A percentile compares a stretch with the other conserved stretches of the same genome.
Conservation (phyloP, 129 eudicot species). For the Saussurea involucrata region DNA sequence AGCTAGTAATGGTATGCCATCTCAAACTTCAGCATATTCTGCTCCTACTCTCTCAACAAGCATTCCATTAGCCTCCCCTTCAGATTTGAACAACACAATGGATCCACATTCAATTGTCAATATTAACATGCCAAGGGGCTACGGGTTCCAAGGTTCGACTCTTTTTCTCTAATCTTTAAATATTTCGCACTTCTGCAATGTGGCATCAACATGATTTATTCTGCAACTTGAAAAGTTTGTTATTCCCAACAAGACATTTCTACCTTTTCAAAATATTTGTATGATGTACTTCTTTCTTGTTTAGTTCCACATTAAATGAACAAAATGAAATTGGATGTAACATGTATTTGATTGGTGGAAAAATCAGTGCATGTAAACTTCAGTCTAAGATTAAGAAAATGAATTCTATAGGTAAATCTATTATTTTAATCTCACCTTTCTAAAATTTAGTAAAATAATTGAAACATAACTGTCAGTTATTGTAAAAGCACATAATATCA, state of each 20-base stretch:
- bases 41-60: constrained; percentile 49
- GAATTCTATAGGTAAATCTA: background rate
- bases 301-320: no score
- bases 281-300: no score
- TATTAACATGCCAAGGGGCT: constrained; percentile 34
- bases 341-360: no score
- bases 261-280: no score
- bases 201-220: background rate
- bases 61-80: constrained; percentile 39
- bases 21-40: constrained; percentile 55
- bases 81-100: constrained; percentile 33
- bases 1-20: constrained; percentile 44
- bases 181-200: background rate
- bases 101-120: constrained; percentile 27
- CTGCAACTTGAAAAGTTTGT: background rate
- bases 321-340: no score
- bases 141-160: constrained; percentile 57
- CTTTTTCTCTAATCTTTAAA: background rate
- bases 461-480: background rate
- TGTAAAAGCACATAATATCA: background rate
- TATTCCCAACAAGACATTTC: background rate
- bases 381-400: background rate
- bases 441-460: background rate
- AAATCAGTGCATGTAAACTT: background rate
- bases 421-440: background rate